phyloP scores from a whole-genome alignment of 2,329 filamentous ascomycete species.

The Aspergillus amoenus region DNA sequence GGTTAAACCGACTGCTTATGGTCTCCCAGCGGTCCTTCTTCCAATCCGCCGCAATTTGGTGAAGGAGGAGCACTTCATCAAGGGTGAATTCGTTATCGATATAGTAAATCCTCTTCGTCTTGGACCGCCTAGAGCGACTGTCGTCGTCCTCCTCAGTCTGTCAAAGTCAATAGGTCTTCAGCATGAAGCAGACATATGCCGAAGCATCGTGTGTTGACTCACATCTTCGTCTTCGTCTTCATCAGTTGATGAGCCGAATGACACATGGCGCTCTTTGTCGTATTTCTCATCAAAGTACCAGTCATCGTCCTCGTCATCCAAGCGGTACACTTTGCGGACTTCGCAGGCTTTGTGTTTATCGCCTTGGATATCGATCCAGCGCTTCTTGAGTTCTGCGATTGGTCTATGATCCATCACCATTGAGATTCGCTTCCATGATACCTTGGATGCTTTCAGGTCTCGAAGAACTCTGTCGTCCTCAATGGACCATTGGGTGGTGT shows the following conservation, averaged over 20 bases:
- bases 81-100: slow-evolving; percentile 27
- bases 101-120: slow-evolving; percentile 20
- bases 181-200: not conserved
- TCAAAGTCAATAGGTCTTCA: not conserved
- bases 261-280: slow-evolving; percentile 14
- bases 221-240: slow-evolving; percentile 13
- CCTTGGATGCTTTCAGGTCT: slow-evolving; percentile 20
- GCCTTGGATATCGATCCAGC: slow-evolving; percentile 18
- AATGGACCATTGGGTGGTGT: slow-evolving; percentile 16
- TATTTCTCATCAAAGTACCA: not conserved
- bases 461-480: slow-evolving; percentile 22
- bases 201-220: not conserved
- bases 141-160: slow-evolving; percentile 1
- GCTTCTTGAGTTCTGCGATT: slow-evolving; percentile 24
- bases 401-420: slow-evolving; percentile 21
- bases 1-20: slow-evolving; percentile 49
- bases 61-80: slow-evolving; percentile 37
- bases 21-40: slow-evolving; percentile 47
- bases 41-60: slow-evolving; percentile 45
- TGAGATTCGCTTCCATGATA: slow-evolving; percentile 26
- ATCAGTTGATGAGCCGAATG: slow-evolving; percentile 16
- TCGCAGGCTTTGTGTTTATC: not conserved
- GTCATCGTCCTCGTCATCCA: not conserved
- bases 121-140: not conserved
- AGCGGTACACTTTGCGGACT: not conserved